phyloP scores from a whole-genome alignment of 177 flowering plant genomes.

The Vitis hybrid region DNA sequence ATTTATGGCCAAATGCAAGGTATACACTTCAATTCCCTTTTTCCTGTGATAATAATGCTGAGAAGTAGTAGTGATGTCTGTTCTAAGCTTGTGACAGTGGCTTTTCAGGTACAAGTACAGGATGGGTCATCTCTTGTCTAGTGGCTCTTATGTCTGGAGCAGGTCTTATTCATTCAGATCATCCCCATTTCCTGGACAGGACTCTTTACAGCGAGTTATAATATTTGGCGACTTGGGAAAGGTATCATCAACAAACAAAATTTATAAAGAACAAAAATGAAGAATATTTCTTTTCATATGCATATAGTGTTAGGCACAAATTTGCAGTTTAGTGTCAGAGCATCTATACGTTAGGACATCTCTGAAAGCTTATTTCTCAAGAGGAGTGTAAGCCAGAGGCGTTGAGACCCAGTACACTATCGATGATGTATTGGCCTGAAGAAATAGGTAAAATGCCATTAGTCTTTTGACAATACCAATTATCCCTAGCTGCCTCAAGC shows the following conservation, averaged over 20 bases:
- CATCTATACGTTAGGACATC: no score
- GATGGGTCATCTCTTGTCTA: slow-evolving; percentile 61
- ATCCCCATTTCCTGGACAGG: slow-evolving; percentile 83
- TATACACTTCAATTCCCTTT: slow-evolving; percentile 22
- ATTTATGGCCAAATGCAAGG: slow-evolving; percentile 82
- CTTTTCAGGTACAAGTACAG: slow-evolving; percentile 69
- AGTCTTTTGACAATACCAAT: no score
- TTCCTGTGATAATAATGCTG: not conserved
- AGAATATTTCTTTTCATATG: not conserved
- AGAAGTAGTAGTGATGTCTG: not conserved
- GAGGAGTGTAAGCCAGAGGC: no score
- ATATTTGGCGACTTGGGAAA: slow-evolving; percentile 96
- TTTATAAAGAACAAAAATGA: no score
- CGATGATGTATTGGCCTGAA: no score
- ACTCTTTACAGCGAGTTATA: slow-evolving; percentile 76
- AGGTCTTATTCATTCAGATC: slow-evolving; percentile 61
- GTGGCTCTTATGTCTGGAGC: slow-evolving; percentile 74
- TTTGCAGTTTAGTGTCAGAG: no score
- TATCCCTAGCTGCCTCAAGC: no score
- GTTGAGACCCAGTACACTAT: no score
- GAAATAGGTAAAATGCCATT: no score
- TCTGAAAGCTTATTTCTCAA: no score
- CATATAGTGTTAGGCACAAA: not conserved
- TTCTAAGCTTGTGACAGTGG: slow-evolving; percentile 4
- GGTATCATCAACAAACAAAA: slow-evolving; percentile 31